phyloP scores from a whole-genome alignment of 2,329 filamentous ascomycete genomes.

The Penicillium sp. region DNA sequence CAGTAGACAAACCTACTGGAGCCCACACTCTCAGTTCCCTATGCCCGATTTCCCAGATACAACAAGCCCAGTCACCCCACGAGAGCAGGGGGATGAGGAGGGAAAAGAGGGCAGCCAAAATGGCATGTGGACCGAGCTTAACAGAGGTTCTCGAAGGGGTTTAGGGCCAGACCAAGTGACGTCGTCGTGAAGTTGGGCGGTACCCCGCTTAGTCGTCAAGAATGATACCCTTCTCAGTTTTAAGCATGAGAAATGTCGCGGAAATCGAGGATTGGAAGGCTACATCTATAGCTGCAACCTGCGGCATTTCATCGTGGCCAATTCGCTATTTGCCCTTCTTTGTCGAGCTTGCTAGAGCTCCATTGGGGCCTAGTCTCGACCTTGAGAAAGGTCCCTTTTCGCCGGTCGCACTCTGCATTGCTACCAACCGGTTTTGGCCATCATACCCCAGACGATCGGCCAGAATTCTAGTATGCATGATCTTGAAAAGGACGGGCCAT shows the following conservation, averaged over 20 bases:
- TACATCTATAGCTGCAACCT: background rate
- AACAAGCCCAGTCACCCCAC: slow-evolving; percentile 7
- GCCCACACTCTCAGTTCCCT: background rate
- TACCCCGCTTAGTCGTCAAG: background rate
- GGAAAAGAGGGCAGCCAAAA: slow-evolving; percentile 12
- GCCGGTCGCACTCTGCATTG: background rate
- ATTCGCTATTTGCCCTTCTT: background rate
- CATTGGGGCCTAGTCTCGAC: background rate
- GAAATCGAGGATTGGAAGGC: background rate
- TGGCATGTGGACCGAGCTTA: slow-evolving; percentile 30
- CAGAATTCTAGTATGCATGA: background rate
- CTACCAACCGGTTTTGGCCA: slow-evolving; percentile 4
- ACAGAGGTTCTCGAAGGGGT: slow-evolving; percentile 18
- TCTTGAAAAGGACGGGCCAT: background rate
- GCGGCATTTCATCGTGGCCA: background rate
- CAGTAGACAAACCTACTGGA: background rate
- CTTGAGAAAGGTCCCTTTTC: background rate
- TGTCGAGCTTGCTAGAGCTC: background rate
- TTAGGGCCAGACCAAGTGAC: slow-evolving; percentile 31
- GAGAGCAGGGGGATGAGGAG: slow-evolving; percentile 8
- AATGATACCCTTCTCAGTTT: background rate
- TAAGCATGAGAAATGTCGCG: background rate
- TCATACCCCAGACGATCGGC: background rate
- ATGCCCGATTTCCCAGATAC: slow-evolving; percentile 1
- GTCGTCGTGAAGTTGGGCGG: slow-evolving; percentile 31